phyloP scores from a whole-genome alignment of 805 yeast genomes.

The Kuraishia capsulata region DNA sequence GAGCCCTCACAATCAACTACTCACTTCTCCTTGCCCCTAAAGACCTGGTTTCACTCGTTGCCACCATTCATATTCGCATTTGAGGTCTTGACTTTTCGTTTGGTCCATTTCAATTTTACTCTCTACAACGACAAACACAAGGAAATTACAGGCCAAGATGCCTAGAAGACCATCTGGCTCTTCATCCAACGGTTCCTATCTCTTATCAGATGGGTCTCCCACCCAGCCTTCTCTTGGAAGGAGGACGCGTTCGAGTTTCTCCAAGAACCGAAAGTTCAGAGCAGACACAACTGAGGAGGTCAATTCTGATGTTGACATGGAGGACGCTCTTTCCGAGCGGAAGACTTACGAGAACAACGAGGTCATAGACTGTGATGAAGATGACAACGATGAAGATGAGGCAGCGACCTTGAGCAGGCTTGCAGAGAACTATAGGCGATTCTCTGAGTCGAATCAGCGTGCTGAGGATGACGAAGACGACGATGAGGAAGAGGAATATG shows the following conservation, averaged over 20 bases:
- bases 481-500: constrained; percentile 16
- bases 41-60: too few relatives aligned
- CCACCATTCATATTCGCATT: too few relatives aligned
- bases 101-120: too few relatives aligned
- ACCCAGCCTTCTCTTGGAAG: too few relatives aligned
- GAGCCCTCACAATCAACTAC: too few relatives aligned
- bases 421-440: constrained; percentile 28
- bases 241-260: not conserved
- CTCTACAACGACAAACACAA: too few relatives aligned
- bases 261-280: not conserved
- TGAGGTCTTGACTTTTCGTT: too few relatives aligned
- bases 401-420: constrained; percentile 25
- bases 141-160: not conserved
- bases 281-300: not conserved
- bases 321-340: too few relatives aligned
- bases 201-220: not conserved
- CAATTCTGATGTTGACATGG: not conserved
- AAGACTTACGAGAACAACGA: too few relatives aligned
- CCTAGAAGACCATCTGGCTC: not conserved
- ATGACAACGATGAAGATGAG: constrained; percentile 18
- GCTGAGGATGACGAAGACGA: constrained; percentile 13
- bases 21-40: too few relatives aligned
- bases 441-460: constrained; percentile 14
- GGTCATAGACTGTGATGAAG: too few relatives aligned
- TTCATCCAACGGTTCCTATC: too few relatives aligned